phyloP scores from a whole-genome alignment of 139 green algal species.

The Edaphochlamys debaryana region DNA sequence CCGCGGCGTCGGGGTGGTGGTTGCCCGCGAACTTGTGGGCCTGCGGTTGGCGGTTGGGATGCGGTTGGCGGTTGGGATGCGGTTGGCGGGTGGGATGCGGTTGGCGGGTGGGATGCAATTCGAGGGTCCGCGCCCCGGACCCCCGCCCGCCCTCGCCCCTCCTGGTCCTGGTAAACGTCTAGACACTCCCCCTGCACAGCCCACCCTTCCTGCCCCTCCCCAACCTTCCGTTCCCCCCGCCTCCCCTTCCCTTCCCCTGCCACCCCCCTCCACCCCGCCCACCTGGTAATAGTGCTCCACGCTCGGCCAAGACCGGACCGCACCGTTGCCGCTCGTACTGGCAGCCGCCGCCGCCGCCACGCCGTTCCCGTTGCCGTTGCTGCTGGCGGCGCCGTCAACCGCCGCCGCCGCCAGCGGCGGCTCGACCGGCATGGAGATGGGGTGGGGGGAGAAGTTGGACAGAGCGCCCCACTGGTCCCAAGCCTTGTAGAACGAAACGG shows the following conservation, averaged over 20 bases:
- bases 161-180: too few species aligned
- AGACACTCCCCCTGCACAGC: too few species aligned
- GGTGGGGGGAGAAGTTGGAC: constrained; percentile 95
- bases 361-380: not conserved
- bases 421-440: constrained; percentile 77
- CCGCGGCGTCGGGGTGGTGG: constrained; percentile 42
- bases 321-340: not conserved
- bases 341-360: too few species aligned
- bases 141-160: too few species aligned
- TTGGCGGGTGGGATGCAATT: not conserved
- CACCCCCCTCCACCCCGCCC: not conserved
- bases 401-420: not conserved
- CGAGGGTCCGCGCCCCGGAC: too few species aligned
- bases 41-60: not conserved
- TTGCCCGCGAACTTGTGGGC: constrained; percentile 88
- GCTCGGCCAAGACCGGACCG: constrained; percentile 64
- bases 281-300: constrained; percentile 93
- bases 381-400: too few species aligned
- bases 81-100: not conserved
- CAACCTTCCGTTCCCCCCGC: too few species aligned
- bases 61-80: too few species aligned
- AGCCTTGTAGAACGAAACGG: constrained; percentile 92
- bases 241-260: not conserved
- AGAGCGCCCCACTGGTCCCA: constrained; percentile 94
- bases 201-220: too few species aligned